Base-by-base conservation (phyloP, 2,329 filamentous ascomycete genomes). In the Fusarium sp. region DNA sequence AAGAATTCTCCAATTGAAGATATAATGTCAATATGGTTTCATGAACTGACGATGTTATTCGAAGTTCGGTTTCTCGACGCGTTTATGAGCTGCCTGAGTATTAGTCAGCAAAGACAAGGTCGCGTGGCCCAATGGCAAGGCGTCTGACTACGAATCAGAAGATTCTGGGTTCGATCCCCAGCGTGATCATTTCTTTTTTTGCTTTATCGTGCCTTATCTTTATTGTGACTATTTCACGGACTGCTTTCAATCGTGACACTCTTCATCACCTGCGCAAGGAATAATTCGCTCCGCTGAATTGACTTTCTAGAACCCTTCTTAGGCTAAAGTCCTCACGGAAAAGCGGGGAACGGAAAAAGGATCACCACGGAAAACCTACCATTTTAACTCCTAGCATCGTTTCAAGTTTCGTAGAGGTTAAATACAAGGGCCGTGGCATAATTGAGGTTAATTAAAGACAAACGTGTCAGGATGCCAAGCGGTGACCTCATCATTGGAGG, bases 121-220 rank as follows among this genome's bases (percentile, higher is more conserved):
- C 66, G 67, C 67, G 67, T 69, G 67, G 67, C 67, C 67, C 66
- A 69, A 69, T 69, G 67, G 67, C 68, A 71, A 71, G 68, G 68
- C 68, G 67, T 71, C 68, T 71, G 68, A 71, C 68, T 71, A 71
- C 68, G 68, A 71, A 71, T 71, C 68, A 71, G 68, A 71, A 71
- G 68, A 71, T 71, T 71, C 67, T 71, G 67, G 68, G 68, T 71
- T 71, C 68, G 67, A 71, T 71, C 68, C 68, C 67, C 67, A 71
- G 61, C 68, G 58, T 71, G 67, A 71, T 71, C 68, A 71, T 32
- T 35, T 6, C 16, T 63, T 6, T 19, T 63, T 67, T 67, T 67
- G 19, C 33, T 28, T 9, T 21, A 3, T 25, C 1, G 2, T 15
- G n/a, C 11, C 9, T 21, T 3, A 3, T 21, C 6, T 10, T 19